phyloP scores from a whole-genome alignment of 1,139 yeast species.

The Groenewaldozyma sp. region DNA sequence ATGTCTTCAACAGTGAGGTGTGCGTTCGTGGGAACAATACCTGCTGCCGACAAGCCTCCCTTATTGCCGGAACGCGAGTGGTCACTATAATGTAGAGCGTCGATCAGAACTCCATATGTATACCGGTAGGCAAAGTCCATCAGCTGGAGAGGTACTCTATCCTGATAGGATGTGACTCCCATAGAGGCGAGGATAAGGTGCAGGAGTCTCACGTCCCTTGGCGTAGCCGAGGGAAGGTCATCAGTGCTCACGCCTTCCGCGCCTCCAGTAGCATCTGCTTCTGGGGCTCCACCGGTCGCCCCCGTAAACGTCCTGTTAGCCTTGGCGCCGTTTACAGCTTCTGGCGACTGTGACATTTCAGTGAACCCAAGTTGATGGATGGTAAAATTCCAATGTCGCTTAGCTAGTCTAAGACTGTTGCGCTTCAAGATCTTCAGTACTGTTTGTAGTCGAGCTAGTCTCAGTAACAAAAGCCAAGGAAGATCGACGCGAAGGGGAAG shows the following conservation, averaged over 20 bases:
- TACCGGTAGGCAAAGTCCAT: constrained; percentile 95
- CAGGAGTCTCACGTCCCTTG: constrained; percentile 83
- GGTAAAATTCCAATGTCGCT: too few relatives aligned
- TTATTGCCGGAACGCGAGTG: constrained; percentile 37
- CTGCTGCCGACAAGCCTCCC: constrained; percentile 25
- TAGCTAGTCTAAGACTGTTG: too few relatives aligned
- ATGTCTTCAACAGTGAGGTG: constrained; percentile 79
- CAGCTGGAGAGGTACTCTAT: constrained; percentile 86
- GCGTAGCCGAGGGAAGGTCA: constrained; percentile 33
- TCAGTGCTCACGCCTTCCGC: constrained; percentile 5
- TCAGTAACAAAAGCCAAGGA: too few relatives aligned
- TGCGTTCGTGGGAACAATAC: constrained; percentile 35
- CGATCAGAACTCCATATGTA: constrained; percentile 77
- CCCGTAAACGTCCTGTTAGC: constrained; percentile 2
- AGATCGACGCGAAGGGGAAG: too few relatives aligned
- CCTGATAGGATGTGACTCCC: constrained; percentile 86
- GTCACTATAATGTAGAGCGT: constrained; percentile 81
- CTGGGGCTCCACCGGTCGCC: background rate
- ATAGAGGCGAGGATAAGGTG: constrained; percentile 90
- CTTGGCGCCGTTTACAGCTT: constrained; percentile 3
- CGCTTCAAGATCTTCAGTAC: too few relatives aligned
- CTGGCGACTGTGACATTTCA: too few relatives aligned
- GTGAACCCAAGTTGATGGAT: too few relatives aligned
- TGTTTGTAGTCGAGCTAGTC: too few relatives aligned
- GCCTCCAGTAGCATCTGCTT: background rate